Evolutionary conservation across 1,284 basidiomycete genomes (phyloP), one percentile per base, ranked within the genome.

Genomic region (Phellinidium pouzarii): DNA sequence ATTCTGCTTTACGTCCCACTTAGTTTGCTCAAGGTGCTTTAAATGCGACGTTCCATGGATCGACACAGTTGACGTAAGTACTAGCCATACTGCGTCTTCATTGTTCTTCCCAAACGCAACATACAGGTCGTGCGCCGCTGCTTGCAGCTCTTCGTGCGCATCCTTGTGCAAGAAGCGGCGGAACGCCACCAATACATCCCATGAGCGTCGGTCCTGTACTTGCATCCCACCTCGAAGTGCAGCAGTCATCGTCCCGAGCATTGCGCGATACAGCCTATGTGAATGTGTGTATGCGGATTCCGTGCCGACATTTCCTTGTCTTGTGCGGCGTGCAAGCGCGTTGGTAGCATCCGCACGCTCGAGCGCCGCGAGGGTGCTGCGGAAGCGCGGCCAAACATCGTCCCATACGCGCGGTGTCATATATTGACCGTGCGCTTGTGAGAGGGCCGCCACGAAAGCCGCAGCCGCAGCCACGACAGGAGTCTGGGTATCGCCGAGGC

Each of bases 371-470:
- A 94, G 67, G 52, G 94, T 72, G 3, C 59, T 63, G 37, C 71
- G 71, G 62, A 94, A 88, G 25, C 77, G 78, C 1, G 94, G 94
- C 92, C 93, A 95, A 14, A 91, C 78, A 59, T 95, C 89, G 58
- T 94, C 89, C 77, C 91, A 85, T 17, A 96, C 77, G 47, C 87
- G 74, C 26, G 80, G 73, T 44, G 77, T 78, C 87, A 96, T 91
- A 68, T 91, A 94, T 48, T 79, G 79, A 12, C 92, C 92, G 19
- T 84, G 79, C 59, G 87, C 73, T 31, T 62, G 68, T 0, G 81
- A 77, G 23, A 97, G 71, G 0, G 78, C 68, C 56, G 88, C 86
- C 14, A 95, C 69, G 29, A 94, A 71, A 2, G 67, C 70, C 1
- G 84, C 82, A 0, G 90, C 84, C 37, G 85, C 84, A 54, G 78